phyloP scores from a whole-genome alignment of 768 basidiomycete species.

The Pleurotus eryngii region DNA sequence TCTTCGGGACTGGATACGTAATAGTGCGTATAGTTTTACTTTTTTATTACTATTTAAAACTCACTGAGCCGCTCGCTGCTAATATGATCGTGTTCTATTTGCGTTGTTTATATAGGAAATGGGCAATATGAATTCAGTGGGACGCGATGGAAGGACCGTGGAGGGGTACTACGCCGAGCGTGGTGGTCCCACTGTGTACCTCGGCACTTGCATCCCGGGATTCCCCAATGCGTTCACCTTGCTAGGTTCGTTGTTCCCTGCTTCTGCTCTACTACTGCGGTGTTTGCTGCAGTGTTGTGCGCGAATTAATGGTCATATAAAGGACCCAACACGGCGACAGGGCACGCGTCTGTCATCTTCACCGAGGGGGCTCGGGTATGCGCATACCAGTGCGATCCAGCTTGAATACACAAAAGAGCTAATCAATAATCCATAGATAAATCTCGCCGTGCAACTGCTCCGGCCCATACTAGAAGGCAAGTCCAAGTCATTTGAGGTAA shows the following conservation, averaged over 20 bases:
- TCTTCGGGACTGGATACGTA: slow-evolving; percentile 55
- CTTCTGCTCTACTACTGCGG: not conserved
- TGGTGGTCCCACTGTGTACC: slow-evolving; percentile 50
- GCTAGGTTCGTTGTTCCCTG: slow-evolving; percentile 32
- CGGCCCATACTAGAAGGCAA: slow-evolving; percentile 47
- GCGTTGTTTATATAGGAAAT: slow-evolving; percentile 26
- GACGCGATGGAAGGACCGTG: slow-evolving; percentile 38
- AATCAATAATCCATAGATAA: slow-evolving; percentile 33
- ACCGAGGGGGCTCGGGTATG: slow-evolving; percentile 52
- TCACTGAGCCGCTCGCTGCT: too few relatives aligned
- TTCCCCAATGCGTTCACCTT: slow-evolving; percentile 53
- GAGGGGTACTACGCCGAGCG: slow-evolving; percentile 43
- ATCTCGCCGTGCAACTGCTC: slow-evolving; percentile 45
- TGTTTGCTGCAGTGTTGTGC: not conserved
- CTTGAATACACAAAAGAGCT: not conserved
- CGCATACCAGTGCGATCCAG: slow-evolving; percentile 1
- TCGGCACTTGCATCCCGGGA: slow-evolving; percentile 52
- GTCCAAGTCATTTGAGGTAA: slow-evolving; percentile 49
- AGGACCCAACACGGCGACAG: slow-evolving; percentile 58
- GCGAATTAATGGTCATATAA: not conserved
- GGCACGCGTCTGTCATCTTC: slow-evolving; percentile 58
- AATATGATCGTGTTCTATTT: too few relatives aligned
- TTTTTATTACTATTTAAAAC: too few relatives aligned
- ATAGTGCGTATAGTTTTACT: slow-evolving; percentile 29
- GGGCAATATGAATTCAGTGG: slow-evolving; percentile 33